phyloP scores from a whole-genome alignment of 495 filamentous ascomycete genomes.

The Aspergillus cristatus region DNA sequence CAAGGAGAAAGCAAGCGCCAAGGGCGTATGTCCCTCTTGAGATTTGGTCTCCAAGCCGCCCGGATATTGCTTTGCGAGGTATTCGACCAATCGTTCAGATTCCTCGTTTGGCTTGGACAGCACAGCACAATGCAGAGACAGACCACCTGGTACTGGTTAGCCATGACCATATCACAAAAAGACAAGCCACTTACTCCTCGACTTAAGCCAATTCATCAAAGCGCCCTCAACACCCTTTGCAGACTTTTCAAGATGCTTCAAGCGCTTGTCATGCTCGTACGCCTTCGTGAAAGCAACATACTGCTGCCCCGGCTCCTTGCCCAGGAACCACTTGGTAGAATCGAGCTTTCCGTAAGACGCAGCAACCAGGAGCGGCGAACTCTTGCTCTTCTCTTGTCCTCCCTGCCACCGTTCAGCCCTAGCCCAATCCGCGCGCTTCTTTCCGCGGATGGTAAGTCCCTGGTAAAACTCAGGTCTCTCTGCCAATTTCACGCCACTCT shows the following conservation, averaged over 20 bases:
- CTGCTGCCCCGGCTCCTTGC: constrained; percentile 49
- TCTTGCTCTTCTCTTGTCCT: constrained; percentile 12
- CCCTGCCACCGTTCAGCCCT: constrained; percentile 35
- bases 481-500: constrained; percentile 43
- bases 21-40: constrained; percentile 46
- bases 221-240: constrained; percentile 50
- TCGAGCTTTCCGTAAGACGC: constrained; percentile 48
- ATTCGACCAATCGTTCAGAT: constrained; percentile 46
- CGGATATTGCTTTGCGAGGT: constrained; percentile 49
- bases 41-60: constrained; percentile 50
- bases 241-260: constrained; percentile 45
- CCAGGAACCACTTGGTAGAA: constrained; percentile 60
- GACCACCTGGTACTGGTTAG: constrained; percentile 36
- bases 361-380: constrained; percentile 50
- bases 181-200: constrained; percentile 34
- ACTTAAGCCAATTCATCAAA: constrained; percentile 50
- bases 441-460: constrained; percentile 60
- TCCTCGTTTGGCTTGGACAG: constrained; percentile 30
- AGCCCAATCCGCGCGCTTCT: constrained; percentile 59
- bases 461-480: constrained; percentile 61
- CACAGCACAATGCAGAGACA: constrained; percentile 59
- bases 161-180: neutral
- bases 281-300: constrained; percentile 55
- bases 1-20: constrained; percentile 47
- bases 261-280: constrained; percentile 43